phyloP scores from a whole-genome alignment of 768 basidiomycete genomes.

The Fomitopsis serialis region DNA sequence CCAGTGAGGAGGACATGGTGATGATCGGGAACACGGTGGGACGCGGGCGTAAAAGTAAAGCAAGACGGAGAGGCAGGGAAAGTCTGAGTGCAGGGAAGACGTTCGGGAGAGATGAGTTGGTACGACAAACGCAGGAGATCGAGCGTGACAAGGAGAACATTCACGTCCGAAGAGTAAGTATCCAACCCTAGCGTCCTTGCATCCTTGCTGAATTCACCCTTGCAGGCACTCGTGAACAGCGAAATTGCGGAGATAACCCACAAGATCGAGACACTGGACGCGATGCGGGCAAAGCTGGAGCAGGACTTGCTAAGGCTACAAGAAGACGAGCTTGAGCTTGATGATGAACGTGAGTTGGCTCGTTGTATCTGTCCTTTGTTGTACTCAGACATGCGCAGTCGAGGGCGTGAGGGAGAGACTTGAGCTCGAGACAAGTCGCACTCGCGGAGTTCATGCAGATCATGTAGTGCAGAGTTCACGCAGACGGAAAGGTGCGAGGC shows the following conservation, averaged over 20 bases:
- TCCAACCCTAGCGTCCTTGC: not conserved
- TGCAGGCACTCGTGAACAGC: conserved; percentile 74
- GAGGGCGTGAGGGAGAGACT: conserved; percentile 86
- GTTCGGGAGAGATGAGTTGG: conserved; percentile 80
- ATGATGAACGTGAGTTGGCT: conserved; percentile 77
- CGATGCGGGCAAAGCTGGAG: conserved; percentile 74
- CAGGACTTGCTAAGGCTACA: conserved; percentile 79
- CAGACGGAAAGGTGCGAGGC: conserved; percentile 53
- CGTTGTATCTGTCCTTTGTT: not conserved
- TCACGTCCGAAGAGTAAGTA: conserved; percentile 76
- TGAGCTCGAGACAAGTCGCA: conserved; percentile 49
- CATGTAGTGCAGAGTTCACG: conserved; percentile 58
- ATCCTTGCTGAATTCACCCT: not conserved
- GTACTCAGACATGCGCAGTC: conserved; percentile 40
- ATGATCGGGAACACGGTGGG: conserved; percentile 42
- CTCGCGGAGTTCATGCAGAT: conserved; percentile 25
- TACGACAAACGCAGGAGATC: conserved; percentile 82
- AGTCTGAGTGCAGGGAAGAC: conserved; percentile 65
- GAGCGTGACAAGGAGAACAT: conserved; percentile 88
- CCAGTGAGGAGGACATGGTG: conserved; percentile 76
- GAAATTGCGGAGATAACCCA: conserved; percentile 87
- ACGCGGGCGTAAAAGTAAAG: conserved; percentile 28
- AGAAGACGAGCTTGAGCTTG: conserved; percentile 95
- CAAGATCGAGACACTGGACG: conserved; percentile 84
- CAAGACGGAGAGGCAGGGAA: conserved; percentile 51